Percentiles rank a stretch among this genome's conserved stretches.
Evolutionary conservation across 169 alveolate species (phyloP).

Genomic region (Plasmodium vivax): DNA sequence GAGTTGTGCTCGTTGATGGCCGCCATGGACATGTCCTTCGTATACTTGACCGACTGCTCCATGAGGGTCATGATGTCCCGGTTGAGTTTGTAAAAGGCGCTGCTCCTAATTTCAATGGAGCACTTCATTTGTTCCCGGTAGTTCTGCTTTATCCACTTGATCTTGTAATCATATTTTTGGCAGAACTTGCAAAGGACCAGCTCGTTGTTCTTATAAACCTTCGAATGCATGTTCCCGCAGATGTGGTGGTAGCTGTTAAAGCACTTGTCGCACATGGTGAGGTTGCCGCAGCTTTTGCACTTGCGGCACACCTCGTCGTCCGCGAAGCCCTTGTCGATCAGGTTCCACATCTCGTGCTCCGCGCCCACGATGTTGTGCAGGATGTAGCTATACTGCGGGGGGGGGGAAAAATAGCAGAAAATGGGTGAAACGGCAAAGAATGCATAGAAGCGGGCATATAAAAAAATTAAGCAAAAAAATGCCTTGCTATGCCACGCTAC

Average conservation of each 20-base stretch:
- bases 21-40: conserved; percentile 18
- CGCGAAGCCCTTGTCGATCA: conserved; percentile 64
- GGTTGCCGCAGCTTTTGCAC: conserved; percentile 60
- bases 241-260: conserved; percentile 47
- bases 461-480: not conserved
- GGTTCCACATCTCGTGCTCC: conserved; percentile 62
- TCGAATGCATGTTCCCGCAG: conserved; percentile 60
- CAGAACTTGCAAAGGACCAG: conserved; percentile 45
- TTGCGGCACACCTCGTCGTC: conserved; percentile 69
- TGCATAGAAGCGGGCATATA: not conserved
- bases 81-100: conserved; percentile 51
- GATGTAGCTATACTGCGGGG: conserved; percentile 66
- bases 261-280: conserved; percentile 59
- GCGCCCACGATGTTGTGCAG: conserved; percentile 41
- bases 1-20: conserved; percentile 33
- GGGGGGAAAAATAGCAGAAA: not conserved
- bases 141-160: conserved; percentile 41
- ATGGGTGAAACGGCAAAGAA: not conserved
- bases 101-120: conserved; percentile 37
- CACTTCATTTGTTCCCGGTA: conserved; percentile 15
- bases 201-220: conserved; percentile 33
- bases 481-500: no score
- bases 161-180: conserved; percentile 51
- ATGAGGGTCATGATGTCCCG: conserved; percentile 26
- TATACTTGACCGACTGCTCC: conserved; percentile 40